phyloP scores from a whole-genome alignment of 768 basidiomycete genomes.

The Macrocybe gigantea region DNA sequence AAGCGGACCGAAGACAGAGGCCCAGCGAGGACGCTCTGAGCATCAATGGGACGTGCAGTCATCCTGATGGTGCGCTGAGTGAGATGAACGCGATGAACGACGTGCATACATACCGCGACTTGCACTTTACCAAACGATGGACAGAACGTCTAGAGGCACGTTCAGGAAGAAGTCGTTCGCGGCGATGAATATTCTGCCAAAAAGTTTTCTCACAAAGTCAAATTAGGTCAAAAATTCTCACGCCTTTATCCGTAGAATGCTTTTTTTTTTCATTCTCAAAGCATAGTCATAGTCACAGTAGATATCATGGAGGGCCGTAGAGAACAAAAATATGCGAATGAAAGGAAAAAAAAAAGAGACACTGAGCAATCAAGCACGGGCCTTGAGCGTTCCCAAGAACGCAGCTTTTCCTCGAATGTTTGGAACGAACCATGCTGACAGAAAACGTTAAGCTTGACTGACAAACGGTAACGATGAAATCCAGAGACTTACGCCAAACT shows the following conservation, averaged over 20 bases:
- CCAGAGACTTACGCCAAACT: constrained; percentile 75
- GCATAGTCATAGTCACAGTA: not conserved
- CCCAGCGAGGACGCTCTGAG: constrained; percentile 78
- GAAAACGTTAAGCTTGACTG: constrained; percentile 6
- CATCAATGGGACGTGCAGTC: constrained; percentile 74
- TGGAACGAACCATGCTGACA: constrained; percentile 92
- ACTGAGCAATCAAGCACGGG: constrained; percentile 51
- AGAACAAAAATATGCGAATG: constrained; percentile 32
- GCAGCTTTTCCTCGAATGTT: constrained; percentile 91
- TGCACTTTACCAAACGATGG: constrained; percentile 25
- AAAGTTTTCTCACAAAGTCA: not conserved
- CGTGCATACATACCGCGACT: constrained; percentile 36
- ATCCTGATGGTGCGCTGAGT: constrained; percentile 41
- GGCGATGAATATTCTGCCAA: constrained; percentile 1
- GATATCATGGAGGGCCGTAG: constrained; percentile 12
- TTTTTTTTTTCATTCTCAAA: not conserved
- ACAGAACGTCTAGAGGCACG: constrained; percentile 27
- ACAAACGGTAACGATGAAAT: not conserved
- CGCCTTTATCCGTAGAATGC: not conserved
- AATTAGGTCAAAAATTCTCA: not conserved
- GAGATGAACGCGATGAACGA: not conserved
- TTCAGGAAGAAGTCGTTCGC: constrained; percentile 9
- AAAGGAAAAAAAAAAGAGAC: constrained; percentile 14
- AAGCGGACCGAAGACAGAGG: constrained; percentile 43
- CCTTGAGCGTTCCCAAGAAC: constrained; percentile 91